Base-by-base conservation (phyloP, 192 early-diverging fungal genomes). In the Gryganskiella cystojenkinii region DNA sequence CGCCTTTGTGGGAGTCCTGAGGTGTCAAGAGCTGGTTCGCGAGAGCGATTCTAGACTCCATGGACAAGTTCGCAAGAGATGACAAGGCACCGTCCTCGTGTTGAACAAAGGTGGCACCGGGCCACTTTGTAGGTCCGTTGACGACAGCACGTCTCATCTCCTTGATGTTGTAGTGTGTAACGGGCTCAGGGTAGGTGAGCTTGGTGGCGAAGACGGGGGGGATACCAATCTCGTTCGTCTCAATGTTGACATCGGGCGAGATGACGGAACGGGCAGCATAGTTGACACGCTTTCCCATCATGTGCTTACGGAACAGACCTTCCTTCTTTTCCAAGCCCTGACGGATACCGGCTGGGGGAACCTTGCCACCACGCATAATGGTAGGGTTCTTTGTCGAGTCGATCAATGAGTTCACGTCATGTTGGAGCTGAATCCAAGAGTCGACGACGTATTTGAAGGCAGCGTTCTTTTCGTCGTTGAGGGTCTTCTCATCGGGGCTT, bases 281-380 rank as follows among this genome's bases (percentile, higher is more conserved):
- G 87, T 99, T 99, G 83, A 99, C 98, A 71, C 98, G 93, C 85
- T 99, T 99, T 57, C 98, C 98, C 98, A 99, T 99, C 96, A 99
- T 98, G 82, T 99, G 96, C 86, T 96, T 98, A 55, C 98, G 88
- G 86, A 99, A 98, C 56, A 99, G 83, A 67, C 98, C 98, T 76
- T 99, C 95, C 87, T 99, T 99, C 91, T 99, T 99, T 81, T 99
- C 98, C 53, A 99, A 85, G 28, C 95, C 78, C 85, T 99, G 98
- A 40, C 93, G 88, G 64, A 99, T 95, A 40, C 37, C 98, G 3
- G 93, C 88, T n/a, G 95, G 91, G 3, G 92, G 85, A 15, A 83
- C 60, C 65, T 90, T 86, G 50, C 94, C 95, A 44, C 83, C 79
- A 46, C 40, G 85, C 82, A 72, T 70, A 52, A 79, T 70, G 37